Conservation (phyloP, 495 filamentous ascomycete genomes). For the Aspergillus kassunensis region DNA sequence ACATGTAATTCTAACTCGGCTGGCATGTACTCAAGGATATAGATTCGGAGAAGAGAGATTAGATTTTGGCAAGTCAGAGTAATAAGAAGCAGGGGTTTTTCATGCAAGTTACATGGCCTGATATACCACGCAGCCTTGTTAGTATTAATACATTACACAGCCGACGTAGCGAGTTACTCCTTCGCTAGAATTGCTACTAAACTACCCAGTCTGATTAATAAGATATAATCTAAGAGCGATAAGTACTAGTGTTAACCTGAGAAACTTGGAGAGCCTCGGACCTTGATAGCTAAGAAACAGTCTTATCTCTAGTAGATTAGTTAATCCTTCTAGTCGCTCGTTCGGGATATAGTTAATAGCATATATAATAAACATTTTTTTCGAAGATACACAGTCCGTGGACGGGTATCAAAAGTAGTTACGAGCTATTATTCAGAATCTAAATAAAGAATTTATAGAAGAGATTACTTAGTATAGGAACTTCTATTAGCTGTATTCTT, state of each 20-base stretch:
- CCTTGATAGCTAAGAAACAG: constrained; percentile 45
- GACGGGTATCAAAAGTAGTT: constrained; percentile 43
- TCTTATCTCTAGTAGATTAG: constrained; percentile 51
- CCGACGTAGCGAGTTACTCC: constrained; percentile 54
- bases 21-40: constrained; percentile 51
- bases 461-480: constrained; percentile 46
- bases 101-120: constrained; percentile 42
- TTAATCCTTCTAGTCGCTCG: constrained; percentile 43
- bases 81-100: constrained; percentile 43
- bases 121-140: constrained; percentile 30
- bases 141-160: constrained; percentile 49
- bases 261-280: constrained; percentile 47
- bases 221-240: constrained; percentile 44
- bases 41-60: constrained; percentile 35
- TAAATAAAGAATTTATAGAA: constrained; percentile 50
- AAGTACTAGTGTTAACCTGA: constrained; percentile 28
- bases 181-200: constrained; percentile 51
- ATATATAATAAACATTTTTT: constrained; percentile 55
- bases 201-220: constrained; percentile 54
- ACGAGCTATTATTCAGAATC: constrained; percentile 56
- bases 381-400: constrained; percentile 35
- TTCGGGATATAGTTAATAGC: constrained; percentile 50
- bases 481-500: constrained; percentile 13
- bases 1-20: constrained; percentile 42
- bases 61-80: constrained; percentile 27